Base-by-base conservation (phyloP, 352 stramenopile species). In the Aphanomyces astaci region DNA sequence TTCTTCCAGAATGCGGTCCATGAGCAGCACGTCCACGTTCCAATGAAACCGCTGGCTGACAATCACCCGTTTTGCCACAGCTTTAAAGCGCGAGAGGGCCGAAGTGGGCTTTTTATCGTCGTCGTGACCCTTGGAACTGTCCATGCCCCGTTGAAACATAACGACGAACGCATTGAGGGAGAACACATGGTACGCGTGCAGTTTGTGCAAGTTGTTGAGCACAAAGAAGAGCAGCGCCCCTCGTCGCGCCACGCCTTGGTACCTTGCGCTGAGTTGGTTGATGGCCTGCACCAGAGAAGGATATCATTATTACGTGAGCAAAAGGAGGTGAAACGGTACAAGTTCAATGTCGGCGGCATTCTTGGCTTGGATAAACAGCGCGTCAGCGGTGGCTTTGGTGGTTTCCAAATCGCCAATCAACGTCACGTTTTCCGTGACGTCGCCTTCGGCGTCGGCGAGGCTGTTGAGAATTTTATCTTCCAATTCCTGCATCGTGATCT, bases 101-200 rank as follows among this genome's bases (percentile, higher is more conserved):
- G 22, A 90, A 70, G 5, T 88, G 69, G 1, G 77, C 79, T 39
- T 80, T 76, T 13, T 72, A 49, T 27, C 52, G 46, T 39, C 66
- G 59, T 4, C 63, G 46, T 57, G 40, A 39, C 36, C 15, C 15
- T 81, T 85, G 13, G 85, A 75, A 0, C 56, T 65, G 63, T 98
- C 93, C 36, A 98, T 98, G 51, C 89, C 95, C 25, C 95, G 90
- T 63, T 98, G 92, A 70, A 98, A 96, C 66, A 98, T 96, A 22
- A 94, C 87, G 10, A 97, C 94, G 72, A 98, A 98, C 3, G 94
- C 90, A 63, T 96, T 96, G 28, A 98, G 78, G 15, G 89, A 97
- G 70, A 97, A 98, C 59, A 97, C 93, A 70, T 98, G 98, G 75
- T 97, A 98, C 56, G 90, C 84, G 70, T 98, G 92, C 59, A 98